Evolutionary conservation across 2,329 filamentous ascomycete species (phyloP).

Genomic region (Colletotrichum sp.): DNA sequence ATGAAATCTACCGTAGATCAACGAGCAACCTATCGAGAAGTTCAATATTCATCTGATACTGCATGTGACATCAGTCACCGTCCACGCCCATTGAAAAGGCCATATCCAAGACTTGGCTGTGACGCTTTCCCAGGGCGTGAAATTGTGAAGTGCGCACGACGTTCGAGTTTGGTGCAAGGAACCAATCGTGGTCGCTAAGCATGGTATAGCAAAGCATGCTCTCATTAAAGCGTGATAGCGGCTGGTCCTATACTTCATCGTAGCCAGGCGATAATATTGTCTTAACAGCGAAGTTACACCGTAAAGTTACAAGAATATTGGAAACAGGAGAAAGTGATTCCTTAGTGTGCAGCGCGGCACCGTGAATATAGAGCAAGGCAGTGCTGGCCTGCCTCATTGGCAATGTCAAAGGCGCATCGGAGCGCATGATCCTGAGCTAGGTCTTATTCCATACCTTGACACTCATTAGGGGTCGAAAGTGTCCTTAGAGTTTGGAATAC

Average conservation of each 20-base stretch:
- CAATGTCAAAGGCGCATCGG: neutral
- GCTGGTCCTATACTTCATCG: neutral
- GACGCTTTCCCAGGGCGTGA: rapidly evolving
- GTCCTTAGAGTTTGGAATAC: neutral
- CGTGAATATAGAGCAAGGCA: neutral
- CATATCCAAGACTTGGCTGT: neutral
- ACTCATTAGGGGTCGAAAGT: neutral
- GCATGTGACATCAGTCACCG: rapidly evolving
- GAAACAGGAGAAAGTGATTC: neutral
- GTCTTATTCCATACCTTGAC: neutral
- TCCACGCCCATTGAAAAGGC: rapidly evolving
- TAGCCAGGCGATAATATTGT: neutral
- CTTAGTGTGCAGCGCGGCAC: too few relatives aligned
- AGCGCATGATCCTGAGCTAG: neutral
- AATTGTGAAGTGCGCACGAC: neutral
- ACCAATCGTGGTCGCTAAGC: neutral
- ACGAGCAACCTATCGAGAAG: neutral
- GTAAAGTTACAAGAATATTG: neutral
- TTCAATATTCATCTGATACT: neutral
- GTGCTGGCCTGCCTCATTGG: neutral
- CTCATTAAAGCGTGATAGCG: neutral
- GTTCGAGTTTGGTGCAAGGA: neutral
- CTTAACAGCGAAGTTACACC: neutral
- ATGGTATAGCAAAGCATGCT: neutral
- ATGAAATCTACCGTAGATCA: neutral